Conservation (phyloP, 2,329 filamentous ascomycete species). For the Cytospora paraplurivora region DNA sequence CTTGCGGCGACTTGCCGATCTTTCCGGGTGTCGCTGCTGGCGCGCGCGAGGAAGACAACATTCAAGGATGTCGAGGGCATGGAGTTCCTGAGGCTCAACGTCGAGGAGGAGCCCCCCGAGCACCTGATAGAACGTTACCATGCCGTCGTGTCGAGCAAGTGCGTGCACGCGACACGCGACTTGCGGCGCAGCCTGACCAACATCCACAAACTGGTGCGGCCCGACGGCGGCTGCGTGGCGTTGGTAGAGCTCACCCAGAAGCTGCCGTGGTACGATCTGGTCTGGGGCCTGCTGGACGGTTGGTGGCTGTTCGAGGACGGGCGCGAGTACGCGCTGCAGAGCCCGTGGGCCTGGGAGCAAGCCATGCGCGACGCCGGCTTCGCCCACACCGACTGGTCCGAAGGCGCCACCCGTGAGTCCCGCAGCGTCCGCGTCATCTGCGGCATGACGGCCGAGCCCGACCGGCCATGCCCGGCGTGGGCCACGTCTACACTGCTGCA, state of each 20-base stretch:
- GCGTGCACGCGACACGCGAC: constrained; percentile 40
- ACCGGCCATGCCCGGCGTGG: no score
- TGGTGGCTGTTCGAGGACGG: constrained; percentile 41
- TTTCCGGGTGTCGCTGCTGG: constrained; percentile 49
- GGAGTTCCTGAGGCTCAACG: constrained; percentile 35
- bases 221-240: constrained; percentile 31
- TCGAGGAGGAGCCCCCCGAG: constrained; percentile 34
- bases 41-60: constrained; percentile 28
- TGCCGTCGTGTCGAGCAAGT: constrained; percentile 40
- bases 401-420: background rate
- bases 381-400: constrained; percentile 31
- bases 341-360: constrained; percentile 31
- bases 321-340: constrained; percentile 30
- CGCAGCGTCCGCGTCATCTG: background rate
- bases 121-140: constrained; percentile 32
- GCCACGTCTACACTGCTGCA: no score
- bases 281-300: constrained; percentile 40
- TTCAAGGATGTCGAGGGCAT: constrained; percentile 29
- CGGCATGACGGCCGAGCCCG: no score
- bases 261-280: constrained; percentile 36
- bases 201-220: constrained; percentile 34
- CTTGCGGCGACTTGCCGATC: constrained; percentile 69
- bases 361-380: constrained; percentile 32
- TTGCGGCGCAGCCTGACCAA: constrained; percentile 31
- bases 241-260: constrained; percentile 37